A percentile compares a stretch with the other conserved stretches of the same genome.
Conservation (phyloP, 2,329 filamentous ascomycete genomes). For the Aulographum hederae region DNA sequence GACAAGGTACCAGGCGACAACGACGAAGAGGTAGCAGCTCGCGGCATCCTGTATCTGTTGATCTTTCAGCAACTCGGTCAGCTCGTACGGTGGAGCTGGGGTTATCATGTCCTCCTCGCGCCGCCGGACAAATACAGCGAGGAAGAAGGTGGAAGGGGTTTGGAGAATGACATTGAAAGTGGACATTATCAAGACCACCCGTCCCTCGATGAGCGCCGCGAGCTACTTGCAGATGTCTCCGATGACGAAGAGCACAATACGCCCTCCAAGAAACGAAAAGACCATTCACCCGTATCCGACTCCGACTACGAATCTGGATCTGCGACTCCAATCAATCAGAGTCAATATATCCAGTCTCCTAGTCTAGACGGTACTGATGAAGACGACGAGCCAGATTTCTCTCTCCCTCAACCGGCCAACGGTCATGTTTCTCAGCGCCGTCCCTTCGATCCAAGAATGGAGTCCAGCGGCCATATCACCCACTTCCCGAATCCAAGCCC, state of each 20-base stretch:
- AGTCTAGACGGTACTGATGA: constrained; percentile 13
- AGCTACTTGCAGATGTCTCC: background rate
- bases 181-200: constrained; percentile 13
- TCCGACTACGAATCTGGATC: constrained; percentile 29
- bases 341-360: constrained; percentile 10
- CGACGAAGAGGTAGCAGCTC: constrained; percentile 81
- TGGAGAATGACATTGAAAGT: constrained; percentile 17
- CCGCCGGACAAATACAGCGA: constrained; percentile 57
- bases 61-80: constrained; percentile 98
- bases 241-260: background rate
- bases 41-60: constrained; percentile 85
- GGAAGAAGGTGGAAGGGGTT: constrained; percentile 26
- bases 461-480: constrained; percentile 8
- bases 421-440: background rate
- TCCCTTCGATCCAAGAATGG: background rate
- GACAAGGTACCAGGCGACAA: constrained; percentile 80
- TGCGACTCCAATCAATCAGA: constrained; percentile 21
- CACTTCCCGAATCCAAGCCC: constrained; percentile 14
- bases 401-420: background rate
- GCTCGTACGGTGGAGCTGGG: constrained; percentile 93
- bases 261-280: constrained; percentile 20
- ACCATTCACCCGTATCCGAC: constrained; percentile 14
- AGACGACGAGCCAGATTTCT: constrained; percentile 9
- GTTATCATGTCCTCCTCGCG: constrained; percentile 84
- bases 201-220: background rate